Conservation (phyloP, 2,329 filamentous ascomycete genomes). For the Graphium sp. region DNA sequence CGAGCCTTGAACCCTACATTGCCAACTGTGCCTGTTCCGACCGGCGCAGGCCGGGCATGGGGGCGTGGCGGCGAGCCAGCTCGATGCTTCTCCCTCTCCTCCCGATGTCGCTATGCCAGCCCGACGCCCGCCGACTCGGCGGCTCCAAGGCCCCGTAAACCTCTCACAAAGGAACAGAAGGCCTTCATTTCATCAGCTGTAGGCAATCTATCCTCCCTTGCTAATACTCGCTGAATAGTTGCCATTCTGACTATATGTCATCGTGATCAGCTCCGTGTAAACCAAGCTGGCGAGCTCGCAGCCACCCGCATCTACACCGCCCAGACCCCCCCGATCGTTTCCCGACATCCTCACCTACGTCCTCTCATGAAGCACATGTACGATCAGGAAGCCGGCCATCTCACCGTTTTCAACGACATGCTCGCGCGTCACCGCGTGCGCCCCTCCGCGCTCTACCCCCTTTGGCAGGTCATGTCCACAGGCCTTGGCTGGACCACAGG, state of each 20-base stretch:
- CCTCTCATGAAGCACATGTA: conserved; percentile 97
- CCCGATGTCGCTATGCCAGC: not conserved
- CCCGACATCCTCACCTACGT: conserved; percentile 70
- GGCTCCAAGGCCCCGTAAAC: conserved; percentile 30
- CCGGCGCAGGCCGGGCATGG: too few species aligned
- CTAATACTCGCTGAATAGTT: conserved; percentile 3
- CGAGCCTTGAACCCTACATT: too few species aligned
- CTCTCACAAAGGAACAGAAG: conserved; percentile 52
- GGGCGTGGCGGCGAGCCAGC: too few species aligned
- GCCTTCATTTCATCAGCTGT: conserved; percentile 62
- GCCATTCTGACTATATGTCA: not conserved
- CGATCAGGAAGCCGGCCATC: conserved; percentile 82
- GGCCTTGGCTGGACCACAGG: conserved; percentile 81
- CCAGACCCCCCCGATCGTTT: conserved; percentile 68
- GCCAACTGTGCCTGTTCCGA: too few species aligned
- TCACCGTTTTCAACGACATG: conserved; percentile 69
- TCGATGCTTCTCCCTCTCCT: conserved; percentile 1
- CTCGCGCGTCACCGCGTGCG: conserved; percentile 77
- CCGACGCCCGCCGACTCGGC: conserved; percentile 9
- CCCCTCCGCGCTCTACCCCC: conserved; percentile 79
- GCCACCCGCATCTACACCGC: conserved; percentile 86
- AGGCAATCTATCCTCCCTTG: conserved; percentile 11
- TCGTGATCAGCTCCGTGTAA: conserved; percentile 58
- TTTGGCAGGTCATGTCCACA: conserved; percentile 71
- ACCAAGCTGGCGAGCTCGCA: conserved; percentile 94